A percentile compares a stretch with the other conserved stretches of the same genome.
These are phyloP conservation scores for Peltaster fructicola DNA, from an alignment of 2,329 filamentous ascomycete species.

Conservation along the genomic window DNA sequence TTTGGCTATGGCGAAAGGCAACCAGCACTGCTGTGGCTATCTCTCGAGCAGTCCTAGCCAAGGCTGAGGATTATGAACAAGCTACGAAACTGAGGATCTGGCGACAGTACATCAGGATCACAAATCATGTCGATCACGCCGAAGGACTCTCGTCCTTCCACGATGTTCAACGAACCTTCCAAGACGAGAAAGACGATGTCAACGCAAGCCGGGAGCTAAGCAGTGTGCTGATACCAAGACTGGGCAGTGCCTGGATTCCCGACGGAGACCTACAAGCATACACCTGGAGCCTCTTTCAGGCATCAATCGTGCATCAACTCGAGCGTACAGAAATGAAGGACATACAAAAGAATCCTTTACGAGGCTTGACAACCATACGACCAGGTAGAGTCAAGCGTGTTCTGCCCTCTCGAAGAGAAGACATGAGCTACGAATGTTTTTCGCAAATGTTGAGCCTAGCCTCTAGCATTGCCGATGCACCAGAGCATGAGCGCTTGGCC, in stretches of 20 bases:
- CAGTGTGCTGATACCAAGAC: conserved; percentile 52
- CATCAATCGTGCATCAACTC: conserved; percentile 61
- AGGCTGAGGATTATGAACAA: conserved; percentile 16
- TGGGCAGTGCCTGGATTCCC: conserved; percentile 49
- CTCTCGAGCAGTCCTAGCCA: conserved; percentile 45
- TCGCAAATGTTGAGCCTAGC: conserved; percentile 45
- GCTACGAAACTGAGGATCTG: conserved; percentile 45
- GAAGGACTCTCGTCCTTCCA: conserved; percentile 16
- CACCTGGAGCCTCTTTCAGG: conserved; percentile 58
- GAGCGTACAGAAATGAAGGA: conserved; percentile 43
- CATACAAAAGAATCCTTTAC: conserved; percentile 36
- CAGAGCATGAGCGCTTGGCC: conserved; percentile 45
- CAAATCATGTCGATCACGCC: conserved; percentile 21
- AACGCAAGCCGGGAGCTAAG: conserved; percentile 51
- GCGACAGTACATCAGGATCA: conserved; percentile 29
- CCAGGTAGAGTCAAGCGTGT: conserved; percentile 56
- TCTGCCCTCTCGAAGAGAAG: conserved; percentile 43
- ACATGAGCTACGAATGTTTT: conserved; percentile 65
- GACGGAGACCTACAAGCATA: conserved; percentile 53
- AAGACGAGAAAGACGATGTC: conserved; percentile 72
- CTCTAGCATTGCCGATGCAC: conserved; percentile 1
- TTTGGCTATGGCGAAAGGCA: conserved; percentile 62
- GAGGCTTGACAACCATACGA: conserved; percentile 45
- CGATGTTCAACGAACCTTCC: conserved; percentile 25
- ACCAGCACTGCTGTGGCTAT: conserved; percentile 54